Conservation (phyloP, 2,329 filamentous ascomycete species). For the Chaetomium olivaceum region DNA sequence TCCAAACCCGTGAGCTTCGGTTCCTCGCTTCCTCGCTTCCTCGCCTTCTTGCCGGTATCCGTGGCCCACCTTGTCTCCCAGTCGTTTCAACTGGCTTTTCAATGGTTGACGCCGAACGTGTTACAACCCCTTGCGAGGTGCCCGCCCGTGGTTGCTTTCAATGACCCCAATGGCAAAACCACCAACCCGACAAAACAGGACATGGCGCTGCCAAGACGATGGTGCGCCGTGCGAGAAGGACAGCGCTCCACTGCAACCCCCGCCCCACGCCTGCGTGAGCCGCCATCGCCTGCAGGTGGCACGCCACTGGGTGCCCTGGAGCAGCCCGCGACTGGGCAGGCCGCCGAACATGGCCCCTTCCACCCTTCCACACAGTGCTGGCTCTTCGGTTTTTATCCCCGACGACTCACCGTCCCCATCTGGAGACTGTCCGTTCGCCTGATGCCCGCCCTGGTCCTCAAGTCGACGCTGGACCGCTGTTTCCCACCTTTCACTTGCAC, state of each 20-base stretch:
- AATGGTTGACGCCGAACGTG: slow-evolving; percentile 36
- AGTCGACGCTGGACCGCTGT: slow-evolving; percentile 14
- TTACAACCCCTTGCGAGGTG: slow-evolving; percentile 31
- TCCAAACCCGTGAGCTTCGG: neutral
- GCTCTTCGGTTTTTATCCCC: slow-evolving; percentile 23
- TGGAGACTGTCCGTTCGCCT: slow-evolving; percentile 18
- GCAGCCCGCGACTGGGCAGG: slow-evolving; percentile 18
- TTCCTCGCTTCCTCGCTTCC: neutral
- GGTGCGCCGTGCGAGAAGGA: slow-evolving; percentile 22
- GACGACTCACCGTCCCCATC: slow-evolving; percentile 24
- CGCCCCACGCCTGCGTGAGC: slow-evolving; percentile 17
- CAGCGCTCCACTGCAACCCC: slow-evolving; percentile 20
- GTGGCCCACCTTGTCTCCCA: slow-evolving; percentile 16
- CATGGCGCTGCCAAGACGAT: slow-evolving; percentile 28
- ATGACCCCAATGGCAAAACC: slow-evolving; percentile 20
- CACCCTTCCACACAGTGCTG: slow-evolving; percentile 27
- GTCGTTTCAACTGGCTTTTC: slow-evolving; percentile 23
- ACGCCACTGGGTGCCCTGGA: slow-evolving; percentile 18
- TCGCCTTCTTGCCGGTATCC: slow-evolving; percentile 1
- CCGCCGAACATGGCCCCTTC: neutral
- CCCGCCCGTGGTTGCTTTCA: neutral
- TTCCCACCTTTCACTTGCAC: slow-evolving; percentile 27
- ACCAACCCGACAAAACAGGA: slow-evolving; percentile 18
- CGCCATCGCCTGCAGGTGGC: slow-evolving; percentile 22
- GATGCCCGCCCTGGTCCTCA: neutral